Conservation (phyloP, 2,329 filamentous ascomycete species). For the Fusarium devonianum region DNA sequence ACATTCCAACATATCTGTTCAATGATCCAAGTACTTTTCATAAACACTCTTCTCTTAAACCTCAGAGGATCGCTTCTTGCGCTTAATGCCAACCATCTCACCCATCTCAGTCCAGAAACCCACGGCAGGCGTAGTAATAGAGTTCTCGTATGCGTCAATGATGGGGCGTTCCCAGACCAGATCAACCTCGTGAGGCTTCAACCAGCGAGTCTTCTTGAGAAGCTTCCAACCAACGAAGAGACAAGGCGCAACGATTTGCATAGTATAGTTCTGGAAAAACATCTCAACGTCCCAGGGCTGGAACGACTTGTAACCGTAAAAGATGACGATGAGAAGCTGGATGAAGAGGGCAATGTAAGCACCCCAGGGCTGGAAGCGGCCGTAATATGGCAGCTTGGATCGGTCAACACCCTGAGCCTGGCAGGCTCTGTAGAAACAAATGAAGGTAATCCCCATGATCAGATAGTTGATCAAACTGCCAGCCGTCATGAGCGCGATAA, state of each 20-base stretch:
- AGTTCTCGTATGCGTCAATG: conserved; percentile 65
- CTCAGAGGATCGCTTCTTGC: conserved; percentile 6
- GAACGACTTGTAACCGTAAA: conserved; percentile 65
- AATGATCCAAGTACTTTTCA: neutral
- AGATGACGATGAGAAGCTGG: conserved; percentile 54
- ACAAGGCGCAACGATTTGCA: conserved; percentile 61
- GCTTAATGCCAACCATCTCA: conserved; percentile 28
- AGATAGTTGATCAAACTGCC: conserved; percentile 69
- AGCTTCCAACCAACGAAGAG: conserved; percentile 70
- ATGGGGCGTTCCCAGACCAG: conserved; percentile 66
- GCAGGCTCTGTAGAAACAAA: conserved; percentile 60
- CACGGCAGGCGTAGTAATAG: conserved; percentile 56
- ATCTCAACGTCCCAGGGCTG: conserved; percentile 55
- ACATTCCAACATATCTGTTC: conserved; percentile 8
- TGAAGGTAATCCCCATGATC: conserved; percentile 56
- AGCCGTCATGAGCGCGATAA: conserved; percentile 64
- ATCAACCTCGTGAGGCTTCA: conserved; percentile 63
- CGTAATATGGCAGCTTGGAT: conserved; percentile 62
- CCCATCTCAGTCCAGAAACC: conserved; percentile 64
- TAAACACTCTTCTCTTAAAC: conserved; percentile 5
- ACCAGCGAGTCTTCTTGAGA: conserved; percentile 63
- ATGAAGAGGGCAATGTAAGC: conserved; percentile 55
- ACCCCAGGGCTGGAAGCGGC: conserved; percentile 65
- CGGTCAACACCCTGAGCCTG: conserved; percentile 62
- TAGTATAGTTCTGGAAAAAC: conserved; percentile 64